phyloP scores from a whole-genome alignment of 805 yeast genomes.

The Candida silvicultrix region DNA sequence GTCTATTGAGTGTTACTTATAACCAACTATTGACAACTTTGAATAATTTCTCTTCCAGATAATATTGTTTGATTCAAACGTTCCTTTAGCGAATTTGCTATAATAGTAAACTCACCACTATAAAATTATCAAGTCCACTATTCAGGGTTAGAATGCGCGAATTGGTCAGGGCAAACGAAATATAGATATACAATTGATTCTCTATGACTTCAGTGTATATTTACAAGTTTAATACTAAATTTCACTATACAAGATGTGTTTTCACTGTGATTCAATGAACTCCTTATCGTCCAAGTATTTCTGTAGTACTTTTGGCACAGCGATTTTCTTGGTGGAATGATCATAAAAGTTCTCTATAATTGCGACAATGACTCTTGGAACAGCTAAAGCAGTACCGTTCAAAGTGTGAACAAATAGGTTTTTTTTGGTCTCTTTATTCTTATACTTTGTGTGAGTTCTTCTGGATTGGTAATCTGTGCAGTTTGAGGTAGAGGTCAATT shows the following conservation, averaged over 20 bases:
- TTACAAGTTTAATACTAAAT: too few species aligned
- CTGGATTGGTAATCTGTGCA: conserved; percentile 90
- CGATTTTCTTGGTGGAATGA: conserved; percentile 41
- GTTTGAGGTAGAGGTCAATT: conserved; percentile 83
- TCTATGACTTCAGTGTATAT: too few species aligned
- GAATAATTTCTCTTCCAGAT: too few species aligned
- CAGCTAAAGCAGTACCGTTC: conserved; percentile 94
- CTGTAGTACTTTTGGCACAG: conserved; percentile 62
- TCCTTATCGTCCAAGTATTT: conserved; percentile 63
- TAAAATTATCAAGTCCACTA: too few species aligned
- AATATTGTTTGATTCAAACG: neutral
- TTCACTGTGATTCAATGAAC: conserved; percentile 11
- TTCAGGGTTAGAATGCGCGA: too few species aligned
- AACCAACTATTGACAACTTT: too few species aligned
- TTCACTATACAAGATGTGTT: too few species aligned
- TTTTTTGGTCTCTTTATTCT: conserved; percentile 26
- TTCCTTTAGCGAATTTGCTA: too few species aligned
- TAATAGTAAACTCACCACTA: too few species aligned
- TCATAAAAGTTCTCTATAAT: conserved; percentile 83
- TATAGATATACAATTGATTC: too few species aligned
- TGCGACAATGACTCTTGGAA: conserved; percentile 86
- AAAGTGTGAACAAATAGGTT: conserved; percentile 66
- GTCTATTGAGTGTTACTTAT: neutral
- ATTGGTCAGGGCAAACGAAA: too few species aligned
- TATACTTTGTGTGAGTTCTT: conserved; percentile 64